Base-by-base conservation (phyloP, 1,284 basidiomycete species). In the Tilletia caries region DNA sequence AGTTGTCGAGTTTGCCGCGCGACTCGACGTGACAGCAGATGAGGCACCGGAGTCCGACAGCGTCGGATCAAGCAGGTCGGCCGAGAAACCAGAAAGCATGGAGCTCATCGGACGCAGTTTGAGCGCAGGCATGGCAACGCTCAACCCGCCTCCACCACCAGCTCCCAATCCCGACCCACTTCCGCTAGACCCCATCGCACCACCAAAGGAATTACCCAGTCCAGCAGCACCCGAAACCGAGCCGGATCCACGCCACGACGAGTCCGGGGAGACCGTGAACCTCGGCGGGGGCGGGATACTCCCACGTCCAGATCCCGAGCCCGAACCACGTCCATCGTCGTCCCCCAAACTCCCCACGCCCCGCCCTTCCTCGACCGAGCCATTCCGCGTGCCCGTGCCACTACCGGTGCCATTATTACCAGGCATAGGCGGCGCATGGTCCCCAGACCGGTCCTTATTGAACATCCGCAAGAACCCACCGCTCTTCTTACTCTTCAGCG, bases 401-500 rank as follows among this genome's bases (percentile, higher is more conserved):
- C 37, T 32, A 60, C 54, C n/a, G 54, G 8, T 60, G 10, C 10
- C 54, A 8, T 13, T 32, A 37, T 43, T 23, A 13, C 48, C 27
- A 67, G 44, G 66, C 48, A 67, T 23, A 41, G 66, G 48, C 23
- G 43, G 48, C 3, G 37, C 34, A 52, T 66, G 48, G 20, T 52
- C 32, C 15, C 44, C 44, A 2, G 70, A 67, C 71, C 75, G 65
- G 20, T 78, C 77, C 70, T 79, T 79, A 43, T 77, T 77, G 68
- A 77, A 71, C 67, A 74, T 78, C 41, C 75, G 71, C 54, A 79
- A 66, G 69, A 78, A 77, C 15, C 70, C 70, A 29, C 76, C 75
- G 65, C 76, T 77, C 70, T 79, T 79, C 69, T 79, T 79, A 70
- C 74, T 77, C 71, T 75, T 77, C 65, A 79, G 67, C 13, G 68